Evolutionary conservation across 305 asterid genomes (phyloP).

Genomic region (Solanum hybrid): DNA sequence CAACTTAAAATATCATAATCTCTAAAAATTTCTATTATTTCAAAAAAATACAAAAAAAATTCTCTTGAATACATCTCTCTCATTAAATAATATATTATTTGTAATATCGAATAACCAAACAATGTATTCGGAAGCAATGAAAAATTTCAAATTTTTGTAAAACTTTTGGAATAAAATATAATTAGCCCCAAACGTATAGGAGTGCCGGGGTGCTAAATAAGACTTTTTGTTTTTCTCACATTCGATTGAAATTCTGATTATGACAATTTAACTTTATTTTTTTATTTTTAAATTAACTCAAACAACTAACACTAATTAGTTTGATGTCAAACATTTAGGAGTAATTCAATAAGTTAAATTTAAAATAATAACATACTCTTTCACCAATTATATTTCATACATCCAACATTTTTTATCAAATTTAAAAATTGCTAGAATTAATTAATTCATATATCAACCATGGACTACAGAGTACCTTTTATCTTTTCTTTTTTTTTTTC

Average conservation of each 20-base stretch:
- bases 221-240: neutral
- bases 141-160: rapidly evolving
- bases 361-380: neutral
- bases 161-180: neutral
- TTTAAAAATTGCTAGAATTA: neutral
- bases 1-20: too few species aligned
- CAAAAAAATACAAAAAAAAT: too few species aligned
- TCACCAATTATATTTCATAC: neutral
- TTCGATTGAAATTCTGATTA: neutral
- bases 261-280: neutral
- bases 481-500: neutral
- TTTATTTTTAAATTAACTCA: neutral
- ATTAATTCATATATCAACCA: neutral
- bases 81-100: too few species aligned
- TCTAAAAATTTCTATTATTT: too few species aligned
- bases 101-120: neutral
- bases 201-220: neutral
- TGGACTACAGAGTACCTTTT: neutral
- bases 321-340: neutral
- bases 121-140: rapidly evolving
- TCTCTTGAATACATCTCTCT: neutral
- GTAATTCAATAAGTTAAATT: neutral
- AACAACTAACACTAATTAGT: neutral
- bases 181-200: too few species aligned
- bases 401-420: neutral